Evolutionary conservation across 352 stramenopile genomes (phyloP).

Genomic region (Globisporangium polare): DNA sequence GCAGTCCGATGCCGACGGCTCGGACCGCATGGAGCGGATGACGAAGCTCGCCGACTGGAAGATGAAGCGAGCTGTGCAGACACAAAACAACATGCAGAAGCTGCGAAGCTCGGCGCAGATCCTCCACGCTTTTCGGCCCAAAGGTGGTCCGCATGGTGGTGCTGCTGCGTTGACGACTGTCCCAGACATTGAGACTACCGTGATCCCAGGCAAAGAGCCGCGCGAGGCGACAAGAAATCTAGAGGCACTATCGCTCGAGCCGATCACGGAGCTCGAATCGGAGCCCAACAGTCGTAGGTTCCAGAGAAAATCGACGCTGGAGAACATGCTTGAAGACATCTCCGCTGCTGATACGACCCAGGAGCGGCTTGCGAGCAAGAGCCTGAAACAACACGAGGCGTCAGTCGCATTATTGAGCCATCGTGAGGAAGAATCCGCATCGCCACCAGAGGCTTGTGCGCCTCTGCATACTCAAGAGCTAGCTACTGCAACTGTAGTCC

Average conservation of each 20-base stretch:
- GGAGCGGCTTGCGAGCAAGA: background rate
- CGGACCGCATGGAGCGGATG: constrained; percentile 63
- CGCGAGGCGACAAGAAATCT: background rate
- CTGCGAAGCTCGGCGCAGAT: constrained; percentile 32
- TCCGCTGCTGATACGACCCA: background rate
- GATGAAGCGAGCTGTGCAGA: constrained; percentile 55
- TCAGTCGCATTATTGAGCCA: background rate
- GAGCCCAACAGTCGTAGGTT: background rate
- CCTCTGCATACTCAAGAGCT: too few relatives aligned
- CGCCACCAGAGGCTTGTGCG: too few relatives aligned
- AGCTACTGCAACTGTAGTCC: too few relatives aligned
- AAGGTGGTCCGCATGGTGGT: background rate
- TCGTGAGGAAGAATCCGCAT: too few relatives aligned
- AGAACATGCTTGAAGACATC: constrained; percentile 1
- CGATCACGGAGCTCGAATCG: constrained; percentile 3
- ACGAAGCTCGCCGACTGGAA: constrained; percentile 53
- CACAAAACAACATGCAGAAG: constrained; percentile 43
- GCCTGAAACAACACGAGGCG: background rate
- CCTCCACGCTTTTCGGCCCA: constrained; percentile 2
- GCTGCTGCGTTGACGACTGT: background rate
- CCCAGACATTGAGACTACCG: background rate
- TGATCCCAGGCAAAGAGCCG: background rate
- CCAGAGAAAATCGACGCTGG: background rate
- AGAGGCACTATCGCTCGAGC: background rate
- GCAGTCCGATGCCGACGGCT: constrained; percentile 20